A percentile compares a stretch with the other conserved stretches of the same genome.
Evolutionary conservation across 148 eudicot genomes (phyloP).

Genomic region (Rhododendron mucronatum): DNA sequence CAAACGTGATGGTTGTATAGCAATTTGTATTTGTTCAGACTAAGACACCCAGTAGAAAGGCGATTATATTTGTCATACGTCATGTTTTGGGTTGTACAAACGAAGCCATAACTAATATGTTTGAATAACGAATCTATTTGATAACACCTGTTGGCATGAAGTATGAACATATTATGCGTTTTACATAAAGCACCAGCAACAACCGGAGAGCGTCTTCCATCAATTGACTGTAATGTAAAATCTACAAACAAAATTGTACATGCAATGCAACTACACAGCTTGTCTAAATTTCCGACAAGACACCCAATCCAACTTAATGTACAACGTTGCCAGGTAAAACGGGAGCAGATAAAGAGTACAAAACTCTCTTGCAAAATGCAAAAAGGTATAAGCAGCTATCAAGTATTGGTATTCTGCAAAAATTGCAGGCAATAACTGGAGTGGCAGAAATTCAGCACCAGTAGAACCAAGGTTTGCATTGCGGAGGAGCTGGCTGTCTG

Average conservation of each 20-base stretch:
- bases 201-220: background rate
- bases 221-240: constrained; percentile 1
- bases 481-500: constrained; percentile 19
- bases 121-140: background rate
- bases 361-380: constrained; percentile 7
- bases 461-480: background rate
- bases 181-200: background rate
- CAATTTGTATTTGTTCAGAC: background rate
- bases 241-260: constrained; percentile 9
- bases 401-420: constrained; percentile 11
- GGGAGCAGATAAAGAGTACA: constrained; percentile 23
- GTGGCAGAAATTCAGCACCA: constrained; percentile 3
- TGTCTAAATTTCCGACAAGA: constrained; percentile 23
- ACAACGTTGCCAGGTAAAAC: constrained; percentile 23
- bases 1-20: background rate
- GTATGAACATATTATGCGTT: background rate
- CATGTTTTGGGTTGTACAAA: background rate
- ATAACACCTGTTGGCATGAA: background rate
- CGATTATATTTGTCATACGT: background rate
- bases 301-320: constrained; percentile 22
- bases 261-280: constrained; percentile 19
- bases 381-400: constrained; percentile 3
- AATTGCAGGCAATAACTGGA: constrained; percentile 1
- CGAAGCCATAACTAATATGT: background rate
- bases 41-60: background rate